Percentiles rank a stretch among this genome's conserved stretches.
These are phyloP conservation scores for Fusarium sp. DNA, from an alignment of 2,329 filamentous ascomycete species.

Conservation along the genomic window DNA sequence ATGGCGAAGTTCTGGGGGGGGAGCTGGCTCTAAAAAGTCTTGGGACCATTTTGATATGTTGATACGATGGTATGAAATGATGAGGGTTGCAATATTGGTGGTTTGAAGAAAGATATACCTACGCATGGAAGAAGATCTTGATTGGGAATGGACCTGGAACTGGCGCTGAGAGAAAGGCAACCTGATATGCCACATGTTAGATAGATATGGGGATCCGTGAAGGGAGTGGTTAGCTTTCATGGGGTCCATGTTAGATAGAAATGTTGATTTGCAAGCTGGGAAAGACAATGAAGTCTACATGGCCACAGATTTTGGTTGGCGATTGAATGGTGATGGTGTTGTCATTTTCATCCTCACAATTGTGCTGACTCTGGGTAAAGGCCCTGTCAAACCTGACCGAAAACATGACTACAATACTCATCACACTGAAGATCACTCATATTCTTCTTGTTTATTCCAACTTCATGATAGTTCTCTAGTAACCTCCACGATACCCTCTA, in stretches of 20 bases:
- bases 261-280: constrained; percentile 18
- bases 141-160: constrained; percentile 16
- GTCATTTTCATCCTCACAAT: not conserved
- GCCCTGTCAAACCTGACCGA: not conserved
- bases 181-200: constrained; percentile 27
- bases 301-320: not conserved
- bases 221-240: constrained; percentile 30
- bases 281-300: not conserved
- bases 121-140: not conserved
- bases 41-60: constrained; percentile 34
- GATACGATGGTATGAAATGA: constrained; percentile 39
- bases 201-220: constrained; percentile 20
- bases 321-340: not conserved
- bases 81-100: constrained; percentile 23
- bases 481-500: not conserved
- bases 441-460: too few relatives aligned
- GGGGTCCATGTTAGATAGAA: constrained; percentile 37
- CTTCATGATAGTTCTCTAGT: too few relatives aligned
- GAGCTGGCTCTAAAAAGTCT: constrained; percentile 26
- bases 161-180: constrained; percentile 21
- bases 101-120: constrained; percentile 36
- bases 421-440: not conserved
- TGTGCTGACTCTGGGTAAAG: fast-evolving
- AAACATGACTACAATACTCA: not conserved
- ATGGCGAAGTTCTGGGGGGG: constrained; percentile 37